Evolutionary conservation across 345 rosid species (phyloP).

Genomic region (Erodium maritimum): DNA sequence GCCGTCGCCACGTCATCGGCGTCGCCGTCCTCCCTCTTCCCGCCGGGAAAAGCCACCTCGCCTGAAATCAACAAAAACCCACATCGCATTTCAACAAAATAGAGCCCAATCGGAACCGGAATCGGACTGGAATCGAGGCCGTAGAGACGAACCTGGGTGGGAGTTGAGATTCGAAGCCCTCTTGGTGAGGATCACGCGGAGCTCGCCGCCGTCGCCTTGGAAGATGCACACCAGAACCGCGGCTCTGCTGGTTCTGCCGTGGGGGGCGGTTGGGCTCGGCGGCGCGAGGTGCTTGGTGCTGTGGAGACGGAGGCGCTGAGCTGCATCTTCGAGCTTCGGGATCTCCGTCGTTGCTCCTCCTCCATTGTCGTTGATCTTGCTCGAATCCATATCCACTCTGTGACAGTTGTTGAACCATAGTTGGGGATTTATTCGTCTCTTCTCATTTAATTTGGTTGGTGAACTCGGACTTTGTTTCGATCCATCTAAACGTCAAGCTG

Average conservation of each 20-base stretch:
- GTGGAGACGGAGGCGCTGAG: conserved; percentile 71
- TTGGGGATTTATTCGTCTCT: too few species aligned
- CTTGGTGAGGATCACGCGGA: conserved; percentile 43
- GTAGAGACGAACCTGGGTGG: conserved; percentile 27
- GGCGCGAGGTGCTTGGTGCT: conserved; percentile 30
- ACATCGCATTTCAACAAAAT: too few species aligned
- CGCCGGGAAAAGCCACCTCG: conserved; percentile 59
- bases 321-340: conserved; percentile 33
- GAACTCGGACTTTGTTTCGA: too few species aligned
- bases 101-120: background rate
- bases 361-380: background rate
- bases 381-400: conserved; percentile 25
- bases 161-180: conserved; percentile 34
- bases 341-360: conserved; percentile 6
- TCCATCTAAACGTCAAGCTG: too few species aligned
- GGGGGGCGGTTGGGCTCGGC: background rate
- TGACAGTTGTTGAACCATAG: too few species aligned
- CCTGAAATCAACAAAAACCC: conserved; percentile 15
- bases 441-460: too few species aligned
- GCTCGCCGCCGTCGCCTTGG: conserved; percentile 28
- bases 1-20: conserved; percentile 43
- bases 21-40: conserved; percentile 41
- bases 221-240: conserved; percentile 49
- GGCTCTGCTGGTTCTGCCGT: conserved; percentile 16
- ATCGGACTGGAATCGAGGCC: too few species aligned